Evolutionary conservation across 768 basidiomycete species (phyloP), one percentile per base, ranked within the genome.

Genomic region (Agaricus subrufescens): DNA sequence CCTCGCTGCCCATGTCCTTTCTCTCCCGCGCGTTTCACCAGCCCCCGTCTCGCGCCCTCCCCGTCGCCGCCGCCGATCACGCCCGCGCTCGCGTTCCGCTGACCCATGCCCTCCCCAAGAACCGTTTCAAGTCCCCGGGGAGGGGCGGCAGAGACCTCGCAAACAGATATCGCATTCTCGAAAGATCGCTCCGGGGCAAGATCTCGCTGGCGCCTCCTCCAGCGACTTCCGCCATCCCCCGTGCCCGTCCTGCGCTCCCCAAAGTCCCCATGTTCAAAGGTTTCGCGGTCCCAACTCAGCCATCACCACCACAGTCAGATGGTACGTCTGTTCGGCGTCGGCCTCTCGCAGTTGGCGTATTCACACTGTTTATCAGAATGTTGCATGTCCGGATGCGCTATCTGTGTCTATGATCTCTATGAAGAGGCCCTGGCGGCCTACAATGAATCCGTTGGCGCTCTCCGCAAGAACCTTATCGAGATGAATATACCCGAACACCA

Each of bases 361-460:
- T 37, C n/a, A 25, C 44, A 30, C 31, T 40, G 39, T 39, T 39
- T 23, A 40, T 9, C 61, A 94, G 93, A 94, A 69, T 94, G 93
- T 69, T 96, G 93, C 74, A 95, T 95, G 93, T 93, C 91, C 2
- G 91, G 91, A 30, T 96, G 94, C 65, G 89, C 92, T 0, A 71
- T 94, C n/a, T 95, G 94, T 67, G 88, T 95, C 7, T 91, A 95
- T 70, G 91, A 93, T 62, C 68, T 94, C 26, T 92, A 94, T 70
- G 84, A 89, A 58, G 91, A 93, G 47, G 80, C 86, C 0, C 67
- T 91, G 2, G 73, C 74, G 25, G 74, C 72, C 11, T 93, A 93
- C 72, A 77, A 79, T 26, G 75, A 79, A 11, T 76, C 84, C 3
- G 60, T 93, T 0, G 63, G 63, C 2, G 58, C 72, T 0, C 68